phyloP scores from a whole-genome alignment of 2,329 filamentous ascomycete genomes.

The Arthroderma sp. region DNA sequence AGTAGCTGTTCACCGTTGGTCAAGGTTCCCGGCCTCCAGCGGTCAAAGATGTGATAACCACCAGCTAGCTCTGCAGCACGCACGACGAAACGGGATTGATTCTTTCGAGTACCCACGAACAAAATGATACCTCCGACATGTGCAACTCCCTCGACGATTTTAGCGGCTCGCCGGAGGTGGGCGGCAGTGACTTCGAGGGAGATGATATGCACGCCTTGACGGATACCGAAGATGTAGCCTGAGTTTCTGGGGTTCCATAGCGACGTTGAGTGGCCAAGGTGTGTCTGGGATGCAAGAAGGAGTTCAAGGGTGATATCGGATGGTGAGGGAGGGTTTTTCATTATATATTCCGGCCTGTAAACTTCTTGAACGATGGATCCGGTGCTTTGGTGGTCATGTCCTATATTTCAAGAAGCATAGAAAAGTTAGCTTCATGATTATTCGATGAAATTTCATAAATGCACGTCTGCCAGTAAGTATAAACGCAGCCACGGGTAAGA shows the following conservation, averaged over 20 bases:
- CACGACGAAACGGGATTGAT: conserved; percentile 69
- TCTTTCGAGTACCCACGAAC: conserved; percentile 76
- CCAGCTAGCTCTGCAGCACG: conserved; percentile 63
- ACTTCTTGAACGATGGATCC: conserved; percentile 17
- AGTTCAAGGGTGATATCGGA: conserved; percentile 80
- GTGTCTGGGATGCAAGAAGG: conserved; percentile 72
- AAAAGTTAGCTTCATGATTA: background rate
- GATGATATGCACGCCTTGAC: conserved; percentile 85
- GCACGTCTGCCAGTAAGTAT: background rate
- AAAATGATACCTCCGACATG: conserved; percentile 72
- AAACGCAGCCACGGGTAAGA: background rate
- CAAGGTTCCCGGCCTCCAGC: conserved; percentile 83
- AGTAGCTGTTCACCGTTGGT: conserved; percentile 89
- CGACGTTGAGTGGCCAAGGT: conserved; percentile 81
- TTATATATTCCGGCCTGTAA: conserved; percentile 23
- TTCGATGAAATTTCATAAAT: background rate
- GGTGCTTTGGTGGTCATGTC: conserved; percentile 19
- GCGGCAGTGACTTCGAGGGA: conserved; percentile 78
- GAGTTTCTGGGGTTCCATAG: conserved; percentile 93
- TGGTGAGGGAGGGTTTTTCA: conserved; percentile 60
- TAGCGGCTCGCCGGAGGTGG: conserved; percentile 82
- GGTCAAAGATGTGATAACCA: conserved; percentile 79
- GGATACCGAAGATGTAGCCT: conserved; percentile 82
- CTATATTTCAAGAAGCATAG: conserved; percentile 11
- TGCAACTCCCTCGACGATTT: conserved; percentile 77